Evolutionary conservation across 1,284 basidiomycete species (phyloP), one percentile per base, ranked within the genome.

Genomic region (Apiotrichum siamense): DNA sequence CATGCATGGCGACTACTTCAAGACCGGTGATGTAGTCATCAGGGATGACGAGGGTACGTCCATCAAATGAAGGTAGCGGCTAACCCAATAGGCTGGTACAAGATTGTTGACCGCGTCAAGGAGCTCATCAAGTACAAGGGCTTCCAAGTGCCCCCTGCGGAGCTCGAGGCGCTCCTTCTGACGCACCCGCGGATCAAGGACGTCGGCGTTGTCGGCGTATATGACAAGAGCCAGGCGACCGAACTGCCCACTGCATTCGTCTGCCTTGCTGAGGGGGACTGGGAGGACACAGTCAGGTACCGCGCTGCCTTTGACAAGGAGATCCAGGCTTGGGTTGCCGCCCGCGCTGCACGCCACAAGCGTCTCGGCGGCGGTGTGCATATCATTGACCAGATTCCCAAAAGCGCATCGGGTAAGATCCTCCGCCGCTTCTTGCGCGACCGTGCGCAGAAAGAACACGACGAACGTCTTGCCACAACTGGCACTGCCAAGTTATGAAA

Each of bases 51-150:
- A 87, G 2, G 87, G n/a, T n/a, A n/a, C n/a, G n/a, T n/a, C n/a
- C n/a, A n/a, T n/a, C n/a, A n/a, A n/a, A n/a, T n/a, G n/a, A n/a
- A n/a, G n/a, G n/a, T n/a, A n/a, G n/a, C n/a, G n/a, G n/a, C n/a
- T n/a, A n/a, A n/a, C n/a, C n/a, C n/a, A n/a, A n/a, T n/a, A n/a
- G n/a, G 86, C 4, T 76, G 69, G 55, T 74, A 40, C 39, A 23
- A 40, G 81, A 70, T 76, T 33, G 70, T 74, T 32, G 74, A 76
- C 56, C 59, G 74, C 39, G 78, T 81, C 58, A 90, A 90, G 62
- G 88, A 90, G 65, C 72, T 90, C 31, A 87, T 91, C 75, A 89
- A 90, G 69, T 89, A 88, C 57, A 76, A 76, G 55, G 73, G 73
- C 23, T 73, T 66, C 55, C 72, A 74, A 77, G 88, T 91, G 13